Percentiles rank a stretch among this genome's conserved stretches.
These are phyloP conservation scores for Suillus luteus DNA, from an alignment of 768 basidiomycete genomes.

Conservation along the genomic window DNA sequence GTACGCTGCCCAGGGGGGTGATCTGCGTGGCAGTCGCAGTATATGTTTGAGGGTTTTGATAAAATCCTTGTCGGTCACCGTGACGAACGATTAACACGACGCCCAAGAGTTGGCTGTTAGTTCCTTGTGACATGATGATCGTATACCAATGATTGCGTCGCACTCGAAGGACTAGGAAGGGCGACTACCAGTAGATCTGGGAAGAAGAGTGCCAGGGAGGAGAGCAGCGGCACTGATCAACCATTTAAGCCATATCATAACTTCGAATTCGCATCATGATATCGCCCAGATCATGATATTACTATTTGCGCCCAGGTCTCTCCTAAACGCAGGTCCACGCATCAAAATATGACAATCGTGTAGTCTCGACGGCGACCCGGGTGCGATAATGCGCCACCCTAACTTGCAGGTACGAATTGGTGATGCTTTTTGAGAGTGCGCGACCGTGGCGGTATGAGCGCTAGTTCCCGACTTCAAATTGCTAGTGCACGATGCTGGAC, in stretches of 20 bases:
- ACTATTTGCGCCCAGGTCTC: background rate
- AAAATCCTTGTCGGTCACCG: slow-evolving; percentile 66
- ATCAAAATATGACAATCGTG: slow-evolving; percentile 1
- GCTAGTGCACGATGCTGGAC: background rate
- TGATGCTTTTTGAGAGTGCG: background rate
- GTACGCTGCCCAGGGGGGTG: slow-evolving; percentile 68
- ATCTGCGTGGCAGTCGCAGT: slow-evolving; percentile 57
- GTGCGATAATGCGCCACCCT: background rate
- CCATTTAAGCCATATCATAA: background rate
- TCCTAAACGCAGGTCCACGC: background rate
- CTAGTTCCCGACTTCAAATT: background rate
- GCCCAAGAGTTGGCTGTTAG: slow-evolving; percentile 46
- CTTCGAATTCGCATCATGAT: background rate
- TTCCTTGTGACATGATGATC: slow-evolving; percentile 15
- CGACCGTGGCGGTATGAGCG: background rate
- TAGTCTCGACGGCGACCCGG: background rate
- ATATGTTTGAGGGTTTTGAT: slow-evolving; percentile 62
- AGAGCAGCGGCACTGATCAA: background rate
- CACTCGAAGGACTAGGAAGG: background rate
- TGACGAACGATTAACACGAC: slow-evolving; percentile 60
- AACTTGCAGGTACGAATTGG: too few relatives aligned
- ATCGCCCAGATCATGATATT: background rate
- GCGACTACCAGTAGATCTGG: background rate
- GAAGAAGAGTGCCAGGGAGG: background rate
- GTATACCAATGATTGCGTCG: background rate